Percentiles rank a stretch among this genome's conserved stretches.
Conservation (phyloP, 768 basidiomycete genomes). For the Tephrocybe sp. region DNA sequence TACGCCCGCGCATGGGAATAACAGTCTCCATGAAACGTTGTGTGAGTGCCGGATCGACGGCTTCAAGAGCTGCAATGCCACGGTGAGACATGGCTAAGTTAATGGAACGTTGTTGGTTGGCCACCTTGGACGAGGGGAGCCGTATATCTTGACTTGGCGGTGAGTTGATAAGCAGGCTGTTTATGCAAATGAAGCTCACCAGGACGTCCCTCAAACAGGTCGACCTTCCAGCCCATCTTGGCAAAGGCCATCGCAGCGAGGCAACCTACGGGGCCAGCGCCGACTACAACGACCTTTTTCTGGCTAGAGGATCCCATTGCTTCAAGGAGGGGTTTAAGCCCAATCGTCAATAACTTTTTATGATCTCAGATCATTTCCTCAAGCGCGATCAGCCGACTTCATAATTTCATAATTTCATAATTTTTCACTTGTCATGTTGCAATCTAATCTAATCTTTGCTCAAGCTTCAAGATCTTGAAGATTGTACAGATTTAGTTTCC, state of each 20-base stretch:
- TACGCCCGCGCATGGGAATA: slow-evolving; percentile 94
- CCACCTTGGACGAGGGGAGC: slow-evolving; percentile 64
- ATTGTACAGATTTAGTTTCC: slow-evolving; percentile 7
- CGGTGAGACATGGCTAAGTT: slow-evolving; percentile 95
- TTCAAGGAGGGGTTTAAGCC: no score
- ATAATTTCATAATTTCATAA: no score
- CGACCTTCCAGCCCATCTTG: slow-evolving; percentile 83
- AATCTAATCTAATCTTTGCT: slow-evolving; percentile 17
- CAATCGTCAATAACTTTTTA: no score
- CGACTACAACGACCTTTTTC: slow-evolving; percentile 66
- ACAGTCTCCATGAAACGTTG: slow-evolving; percentile 71
- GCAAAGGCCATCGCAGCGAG: slow-evolving; percentile 85
- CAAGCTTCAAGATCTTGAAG: neutral
- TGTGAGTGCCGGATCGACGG: slow-evolving; percentile 71
- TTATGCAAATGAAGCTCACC: slow-evolving; percentile 42
- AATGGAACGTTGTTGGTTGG: slow-evolving; percentile 81
- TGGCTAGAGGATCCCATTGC: slow-evolving; percentile 3
- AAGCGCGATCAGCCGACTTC: no score
- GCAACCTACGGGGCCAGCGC: slow-evolving; percentile 95
- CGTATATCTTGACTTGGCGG: slow-evolving; percentile 58
- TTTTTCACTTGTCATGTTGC: no score
- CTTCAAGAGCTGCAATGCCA: slow-evolving; percentile 84
- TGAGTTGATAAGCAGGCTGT: neutral
- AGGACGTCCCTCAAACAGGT: slow-evolving; percentile 76
- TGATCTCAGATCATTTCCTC: no score